Conservation (phyloP, 202 grass and related monocot species). For the Setaria italica region DNA sequence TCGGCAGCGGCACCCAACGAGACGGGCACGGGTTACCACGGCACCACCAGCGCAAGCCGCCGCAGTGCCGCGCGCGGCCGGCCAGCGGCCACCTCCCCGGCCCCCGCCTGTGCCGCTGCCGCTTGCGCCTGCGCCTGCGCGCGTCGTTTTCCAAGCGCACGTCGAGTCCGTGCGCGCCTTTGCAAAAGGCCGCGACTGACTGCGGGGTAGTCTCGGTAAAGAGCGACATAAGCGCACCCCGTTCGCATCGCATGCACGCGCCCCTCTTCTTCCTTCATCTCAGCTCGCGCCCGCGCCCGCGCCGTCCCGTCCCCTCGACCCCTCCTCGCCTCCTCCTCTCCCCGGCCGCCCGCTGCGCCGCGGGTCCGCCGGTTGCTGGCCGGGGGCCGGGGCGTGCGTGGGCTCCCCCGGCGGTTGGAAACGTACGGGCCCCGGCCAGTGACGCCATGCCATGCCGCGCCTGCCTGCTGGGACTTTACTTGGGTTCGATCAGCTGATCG, state of each 20-base stretch:
- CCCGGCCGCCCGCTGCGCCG: not conserved
- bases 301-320: not conserved
- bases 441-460: conserved; percentile 26
- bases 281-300: too few species aligned
- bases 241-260: conserved; percentile 41
- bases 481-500: not conserved
- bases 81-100: not conserved
- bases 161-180: conserved; percentile 19
- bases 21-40: not conserved
- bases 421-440: not conserved
- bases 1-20: not conserved
- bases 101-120: too few species aligned
- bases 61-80: not conserved
- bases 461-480: not conserved
- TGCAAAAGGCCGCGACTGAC: conserved; percentile 14
- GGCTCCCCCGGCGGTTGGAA: conserved; percentile 27
- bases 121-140: not conserved
- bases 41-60: not conserved
- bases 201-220: conserved; percentile 62
- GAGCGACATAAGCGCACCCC: conserved; percentile 44
- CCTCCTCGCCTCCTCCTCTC: not conserved
- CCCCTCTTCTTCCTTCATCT: not conserved
- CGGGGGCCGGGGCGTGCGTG: not conserved
- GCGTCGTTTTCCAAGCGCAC: conserved; percentile 58
- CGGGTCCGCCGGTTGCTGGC: not conserved